Conservation (phyloP, 2,329 filamentous ascomycete genomes). For the Fusarium setosum region DNA sequence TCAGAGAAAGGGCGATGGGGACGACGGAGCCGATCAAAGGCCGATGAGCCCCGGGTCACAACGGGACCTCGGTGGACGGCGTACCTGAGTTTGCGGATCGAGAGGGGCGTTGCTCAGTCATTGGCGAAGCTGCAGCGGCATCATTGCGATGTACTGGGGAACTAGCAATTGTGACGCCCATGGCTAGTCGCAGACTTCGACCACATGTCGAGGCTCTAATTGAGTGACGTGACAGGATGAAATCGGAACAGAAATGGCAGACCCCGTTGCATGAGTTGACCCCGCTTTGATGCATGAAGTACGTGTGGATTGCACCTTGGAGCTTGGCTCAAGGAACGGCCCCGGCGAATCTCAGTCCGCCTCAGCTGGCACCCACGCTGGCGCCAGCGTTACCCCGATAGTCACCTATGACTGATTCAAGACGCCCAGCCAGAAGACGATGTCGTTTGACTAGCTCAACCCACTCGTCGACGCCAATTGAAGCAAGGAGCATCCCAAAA, state of each 20-base stretch:
- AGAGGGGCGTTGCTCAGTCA: conserved; percentile 32
- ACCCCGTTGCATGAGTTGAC: conserved; percentile 31
- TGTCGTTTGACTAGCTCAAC: conserved; percentile 91
- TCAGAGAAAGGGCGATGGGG: conserved; percentile 21
- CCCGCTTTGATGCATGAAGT: conserved; percentile 40
- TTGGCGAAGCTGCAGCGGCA: conserved; percentile 20
- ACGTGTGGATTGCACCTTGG: conserved; percentile 32
- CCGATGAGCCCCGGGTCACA: conserved; percentile 2
- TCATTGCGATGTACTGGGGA: conserved; percentile 37
- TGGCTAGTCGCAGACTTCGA: conserved; percentile 35
- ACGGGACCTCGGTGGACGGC: conserved; percentile 12
- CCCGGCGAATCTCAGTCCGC: neutral
- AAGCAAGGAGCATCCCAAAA: conserved; percentile 87
- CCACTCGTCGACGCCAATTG: conserved; percentile 75
- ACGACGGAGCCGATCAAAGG: conserved; percentile 1
- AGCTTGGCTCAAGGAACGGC: conserved; percentile 2
- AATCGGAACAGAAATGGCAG: conserved; percentile 25
- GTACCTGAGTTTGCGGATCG: conserved; percentile 43
- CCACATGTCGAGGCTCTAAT: conserved; percentile 32
- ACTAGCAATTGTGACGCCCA: conserved; percentile 40
- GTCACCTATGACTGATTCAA: conserved; percentile 75
- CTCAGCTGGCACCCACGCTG: conserved; percentile 3
- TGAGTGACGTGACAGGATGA: conserved; percentile 39
- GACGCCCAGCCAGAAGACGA: conserved; percentile 81
- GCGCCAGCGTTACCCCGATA: conserved; percentile 46